Evolutionary conservation across 208 protist genomes (phyloP).

Genomic region (Trypanosomatidae sp.): DNA sequence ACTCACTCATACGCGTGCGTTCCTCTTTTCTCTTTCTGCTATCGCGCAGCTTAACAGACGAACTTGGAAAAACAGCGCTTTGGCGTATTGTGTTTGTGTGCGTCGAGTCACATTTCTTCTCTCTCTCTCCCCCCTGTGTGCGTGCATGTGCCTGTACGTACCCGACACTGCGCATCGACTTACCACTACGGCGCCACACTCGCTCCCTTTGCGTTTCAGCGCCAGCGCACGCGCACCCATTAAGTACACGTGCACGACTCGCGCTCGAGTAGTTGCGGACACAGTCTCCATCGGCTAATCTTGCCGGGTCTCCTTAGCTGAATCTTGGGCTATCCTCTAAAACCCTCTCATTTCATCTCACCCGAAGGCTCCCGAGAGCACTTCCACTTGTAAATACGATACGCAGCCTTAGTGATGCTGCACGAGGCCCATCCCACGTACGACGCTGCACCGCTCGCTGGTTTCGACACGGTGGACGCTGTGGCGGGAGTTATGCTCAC

Average conservation of each 20-base stretch:
- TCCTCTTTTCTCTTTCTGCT: neutral
- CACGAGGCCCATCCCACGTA: slow-evolving; percentile 2
- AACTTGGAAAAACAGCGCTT: neutral
- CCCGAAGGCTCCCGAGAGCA: neutral
- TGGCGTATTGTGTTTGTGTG: neutral
- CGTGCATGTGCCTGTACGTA: neutral
- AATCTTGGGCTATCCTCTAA: neutral
- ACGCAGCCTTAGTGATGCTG: neutral
- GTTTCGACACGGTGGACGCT: neutral
- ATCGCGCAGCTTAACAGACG: neutral
- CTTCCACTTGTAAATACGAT: neutral
- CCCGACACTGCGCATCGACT: neutral
- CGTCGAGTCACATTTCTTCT: neutral
- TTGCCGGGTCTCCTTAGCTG: neutral
- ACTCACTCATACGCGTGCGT: neutral
- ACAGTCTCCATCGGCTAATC: neutral
- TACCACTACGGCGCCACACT: neutral
- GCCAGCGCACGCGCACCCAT: neutral
- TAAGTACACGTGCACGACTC: neutral
- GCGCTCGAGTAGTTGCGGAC: neutral
- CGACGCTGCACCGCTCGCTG: neutral
- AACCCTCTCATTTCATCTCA: neutral
- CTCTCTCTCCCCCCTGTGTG: neutral
- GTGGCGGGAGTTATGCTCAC: neutral
- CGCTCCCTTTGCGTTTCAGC: neutral